Base-by-base conservation (phyloP, 2,329 filamentous ascomycete species). In the Botrytis deweyae region DNA sequence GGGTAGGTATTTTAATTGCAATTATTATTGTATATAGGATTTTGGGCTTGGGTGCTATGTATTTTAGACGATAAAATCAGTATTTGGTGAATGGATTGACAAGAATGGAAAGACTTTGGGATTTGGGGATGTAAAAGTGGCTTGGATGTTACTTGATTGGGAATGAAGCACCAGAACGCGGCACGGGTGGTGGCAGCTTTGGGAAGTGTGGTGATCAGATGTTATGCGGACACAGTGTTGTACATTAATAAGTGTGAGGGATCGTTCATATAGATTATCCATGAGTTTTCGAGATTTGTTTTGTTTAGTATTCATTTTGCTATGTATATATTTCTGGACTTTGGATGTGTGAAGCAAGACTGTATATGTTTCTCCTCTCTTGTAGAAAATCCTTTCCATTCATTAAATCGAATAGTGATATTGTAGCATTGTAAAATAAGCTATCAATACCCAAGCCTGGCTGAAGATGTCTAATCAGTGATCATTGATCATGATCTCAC, bases 21-120 rank as follows among this genome's bases (percentile, higher is more conserved):
- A 97, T 97, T 76, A 91, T 94, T 77, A 84, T 88, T 22, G 93
- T 89, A 0, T 95, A 95, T 83, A 84, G 93, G 69, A 64, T 93
- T 8, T 85, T 93, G 8, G 90, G 89, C 1, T 93, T 89, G 89
- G 77, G 88, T 70, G 90, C 88, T 38, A 82, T 94, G 78, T 76
- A 76, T 55, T 74, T 81, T 52, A 79, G 80, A 75, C 63, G 64
- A 10, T 72, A 42, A 40, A 64, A 33, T 9, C 40, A 42, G 16
- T 33, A 6, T 33, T 33, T 58, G 38, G n/a, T 33, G 38, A 12
- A 29, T 22, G n/a, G 18, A 58, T 55, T 3, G 52, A 29, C 52
- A 29, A 55, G 14, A 55, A 22, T 22, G 49, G 18, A 58, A 33
- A 42, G n/a, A 25, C 6, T 68, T 58, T 20, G 40, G 49, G 20